Percentiles rank a stretch among this genome's conserved stretches.
Conservation (phyloP, 768 basidiomycete species). For the Lentinula sp. region DNA sequence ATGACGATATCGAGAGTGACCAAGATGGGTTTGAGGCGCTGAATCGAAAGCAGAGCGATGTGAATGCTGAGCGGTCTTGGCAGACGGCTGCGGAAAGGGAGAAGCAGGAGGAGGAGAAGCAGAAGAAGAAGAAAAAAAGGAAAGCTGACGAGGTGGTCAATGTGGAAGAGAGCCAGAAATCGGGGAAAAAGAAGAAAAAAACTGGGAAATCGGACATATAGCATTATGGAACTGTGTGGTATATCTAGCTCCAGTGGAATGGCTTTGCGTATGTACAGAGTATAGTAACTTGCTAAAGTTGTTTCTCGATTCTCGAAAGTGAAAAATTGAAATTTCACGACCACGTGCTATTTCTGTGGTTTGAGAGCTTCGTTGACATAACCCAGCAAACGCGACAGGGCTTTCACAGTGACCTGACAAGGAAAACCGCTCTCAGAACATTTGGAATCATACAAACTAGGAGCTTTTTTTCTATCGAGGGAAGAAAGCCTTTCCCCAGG, state of each 20-base stretch:
- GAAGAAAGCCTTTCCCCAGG: slow-evolving; percentile 51
- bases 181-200: slow-evolving; percentile 12
- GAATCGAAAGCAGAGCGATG: slow-evolving; percentile 12
- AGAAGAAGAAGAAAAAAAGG: slow-evolving; percentile 18
- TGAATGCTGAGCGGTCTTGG: background rate
- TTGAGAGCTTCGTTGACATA: too few species aligned
- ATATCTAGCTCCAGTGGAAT: background rate
- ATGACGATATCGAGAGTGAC: slow-evolving; percentile 5
- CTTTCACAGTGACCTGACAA: too few species aligned
- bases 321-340: background rate
- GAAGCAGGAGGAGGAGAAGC: slow-evolving; percentile 17
- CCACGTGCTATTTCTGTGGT: background rate
- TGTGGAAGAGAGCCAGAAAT: background rate
- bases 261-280: too few species aligned
- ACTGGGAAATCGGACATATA: slow-evolving; percentile 4
- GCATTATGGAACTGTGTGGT: background rate
- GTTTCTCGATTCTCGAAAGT: too few species aligned
- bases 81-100: slow-evolving; percentile 18
- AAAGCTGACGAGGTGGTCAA: slow-evolving; percentile 19
- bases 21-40: slow-evolving; percentile 10
- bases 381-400: too few species aligned
- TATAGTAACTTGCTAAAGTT: too few species aligned
- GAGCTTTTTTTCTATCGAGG: slow-evolving; percentile 16
- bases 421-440: too few species aligned
- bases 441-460: background rate